Base-by-base conservation (phyloP, 208 protist genomes). In the Leishmania mexicana region DNA sequence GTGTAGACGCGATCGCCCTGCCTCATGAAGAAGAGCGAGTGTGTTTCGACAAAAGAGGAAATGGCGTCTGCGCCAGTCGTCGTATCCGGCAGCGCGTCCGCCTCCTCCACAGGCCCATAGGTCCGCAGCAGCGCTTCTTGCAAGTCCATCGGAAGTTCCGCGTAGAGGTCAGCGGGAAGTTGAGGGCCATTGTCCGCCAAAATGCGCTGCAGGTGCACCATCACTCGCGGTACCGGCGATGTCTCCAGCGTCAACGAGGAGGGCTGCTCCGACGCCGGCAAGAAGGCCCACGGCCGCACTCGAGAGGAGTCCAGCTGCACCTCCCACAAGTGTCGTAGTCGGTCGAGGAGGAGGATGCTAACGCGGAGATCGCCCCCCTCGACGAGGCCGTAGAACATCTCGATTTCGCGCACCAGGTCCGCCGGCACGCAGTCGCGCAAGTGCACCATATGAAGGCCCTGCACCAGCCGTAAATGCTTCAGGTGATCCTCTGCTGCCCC, bases 281-380 rank as follows among this genome's bases (percentile, higher is more conserved):
- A 85, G 19, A 92, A 87, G 24, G 86, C 76, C 93, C 95, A 98
- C 74, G 89, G 91, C 3, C 92, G 87, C 57, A 94, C 88, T 40
- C 58, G 83, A 42, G 79, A 87, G 1, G 47, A 80, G 7, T 72
- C 70, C 45, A 95, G 79, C 42, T 92, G 85, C 51, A 98, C 95
- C 80, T 96, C 93, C 80, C 95, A 98, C 28, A 94, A 40, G 83
- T 97, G 93, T 21, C 94, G 91, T 54, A 97, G 81, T 38, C 95
- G 89, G 79, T 98, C 95, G 77, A 96, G 91, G 57, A 96, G 54
- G 24, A 98, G 79, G 71, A 98, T 67, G 64, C 83, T 82, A 58
- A 84, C 81, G 11, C 81, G 67, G 1, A 68, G 72, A 42, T 87
- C 81, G 38, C 79, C 84, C 3, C 62, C 62, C 28, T 40, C 51